Conservation (phyloP, 2,329 filamentous ascomycete genomes). For the Tolypocladium pustulatum region DNA sequence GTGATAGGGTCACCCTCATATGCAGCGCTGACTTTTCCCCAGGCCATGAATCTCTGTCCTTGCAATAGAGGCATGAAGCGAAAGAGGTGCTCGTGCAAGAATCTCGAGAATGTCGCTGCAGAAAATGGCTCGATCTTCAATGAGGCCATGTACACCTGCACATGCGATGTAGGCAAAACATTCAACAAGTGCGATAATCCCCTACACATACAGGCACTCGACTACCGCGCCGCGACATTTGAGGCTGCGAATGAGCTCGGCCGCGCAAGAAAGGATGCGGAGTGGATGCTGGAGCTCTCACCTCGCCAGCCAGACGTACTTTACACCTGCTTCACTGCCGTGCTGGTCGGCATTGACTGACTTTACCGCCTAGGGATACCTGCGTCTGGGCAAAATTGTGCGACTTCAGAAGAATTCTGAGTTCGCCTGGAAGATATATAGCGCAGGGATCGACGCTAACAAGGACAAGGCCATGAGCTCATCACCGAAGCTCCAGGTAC, state of each 20-base stretch:
- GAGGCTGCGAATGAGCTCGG: constrained; percentile 25
- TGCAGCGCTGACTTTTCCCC: background rate
- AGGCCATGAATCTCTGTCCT: constrained; percentile 26
- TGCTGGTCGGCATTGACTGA: constrained; percentile 1
- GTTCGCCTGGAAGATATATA: constrained; percentile 29
- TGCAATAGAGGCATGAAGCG: constrained; percentile 23
- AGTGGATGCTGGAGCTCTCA: constrained; percentile 31
- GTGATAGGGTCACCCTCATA: background rate
- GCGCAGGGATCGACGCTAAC: constrained; percentile 24
- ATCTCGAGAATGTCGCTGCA: constrained; percentile 22
- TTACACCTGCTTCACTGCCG: background rate
- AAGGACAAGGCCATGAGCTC: constrained; percentile 14
- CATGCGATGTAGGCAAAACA: constrained; percentile 22
- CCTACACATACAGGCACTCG: constrained; percentile 28
- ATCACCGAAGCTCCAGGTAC: constrained; percentile 23
- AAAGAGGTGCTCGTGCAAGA: constrained; percentile 27
- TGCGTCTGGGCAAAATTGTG: constrained; percentile 29
- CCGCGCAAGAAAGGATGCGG: constrained; percentile 27
- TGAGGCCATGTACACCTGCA: constrained; percentile 30
- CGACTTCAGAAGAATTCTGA: constrained; percentile 24
- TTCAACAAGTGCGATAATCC: constrained; percentile 28
- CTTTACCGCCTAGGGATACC: constrained; percentile 23
- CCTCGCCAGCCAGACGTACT: constrained; percentile 28
- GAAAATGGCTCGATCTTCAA: constrained; percentile 26
- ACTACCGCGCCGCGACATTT: constrained; percentile 29